Conservation (phyloP, 768 basidiomycete species). For the Leccinum subtestaceum region DNA sequence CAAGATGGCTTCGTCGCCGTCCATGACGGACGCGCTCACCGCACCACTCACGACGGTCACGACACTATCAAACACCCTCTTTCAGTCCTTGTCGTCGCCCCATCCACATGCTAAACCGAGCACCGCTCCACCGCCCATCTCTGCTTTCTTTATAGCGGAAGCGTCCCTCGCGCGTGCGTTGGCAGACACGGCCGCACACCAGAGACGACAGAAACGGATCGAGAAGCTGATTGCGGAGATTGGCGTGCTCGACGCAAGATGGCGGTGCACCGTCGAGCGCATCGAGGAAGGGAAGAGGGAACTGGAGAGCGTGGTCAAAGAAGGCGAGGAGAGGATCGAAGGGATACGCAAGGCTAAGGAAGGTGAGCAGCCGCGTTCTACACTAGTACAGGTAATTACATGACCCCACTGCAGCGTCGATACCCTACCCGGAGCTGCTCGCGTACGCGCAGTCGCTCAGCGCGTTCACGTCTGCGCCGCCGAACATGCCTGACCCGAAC, state of each 20-base stretch:
- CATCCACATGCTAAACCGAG: constrained; percentile 36
- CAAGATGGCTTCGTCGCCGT: constrained; percentile 17
- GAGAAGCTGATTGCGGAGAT: constrained; percentile 72
- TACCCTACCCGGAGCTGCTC: constrained; percentile 80
- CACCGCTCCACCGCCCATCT: constrained; percentile 44
- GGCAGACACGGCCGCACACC: constrained; percentile 64
- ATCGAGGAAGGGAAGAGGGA: constrained; percentile 66
- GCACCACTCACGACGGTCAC: constrained; percentile 62
- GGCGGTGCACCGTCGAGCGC: constrained; percentile 65
- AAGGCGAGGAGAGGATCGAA: constrained; percentile 70
- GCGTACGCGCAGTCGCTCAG: constrained; percentile 84
- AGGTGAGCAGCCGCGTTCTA: constrained; percentile 42
- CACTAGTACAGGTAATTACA: not conserved
- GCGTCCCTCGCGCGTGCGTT: constrained; percentile 62
- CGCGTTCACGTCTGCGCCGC: constrained; percentile 85
- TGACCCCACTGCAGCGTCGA: constrained; percentile 48
- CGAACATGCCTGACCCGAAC: constrained; percentile 76
- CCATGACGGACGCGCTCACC: constrained; percentile 61
- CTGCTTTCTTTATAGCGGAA: constrained; percentile 62
- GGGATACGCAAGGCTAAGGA: constrained; percentile 70
- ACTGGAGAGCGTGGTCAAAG: constrained; percentile 65
- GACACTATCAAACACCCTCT: constrained; percentile 62
- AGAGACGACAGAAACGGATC: constrained; percentile 71
- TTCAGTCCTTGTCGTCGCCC: constrained; percentile 68
- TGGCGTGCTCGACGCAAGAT: constrained; percentile 58